Evolutionary conservation across 2,329 filamentous ascomycete species (phyloP).

Genomic region (Trichoderma brevicompactum): DNA sequence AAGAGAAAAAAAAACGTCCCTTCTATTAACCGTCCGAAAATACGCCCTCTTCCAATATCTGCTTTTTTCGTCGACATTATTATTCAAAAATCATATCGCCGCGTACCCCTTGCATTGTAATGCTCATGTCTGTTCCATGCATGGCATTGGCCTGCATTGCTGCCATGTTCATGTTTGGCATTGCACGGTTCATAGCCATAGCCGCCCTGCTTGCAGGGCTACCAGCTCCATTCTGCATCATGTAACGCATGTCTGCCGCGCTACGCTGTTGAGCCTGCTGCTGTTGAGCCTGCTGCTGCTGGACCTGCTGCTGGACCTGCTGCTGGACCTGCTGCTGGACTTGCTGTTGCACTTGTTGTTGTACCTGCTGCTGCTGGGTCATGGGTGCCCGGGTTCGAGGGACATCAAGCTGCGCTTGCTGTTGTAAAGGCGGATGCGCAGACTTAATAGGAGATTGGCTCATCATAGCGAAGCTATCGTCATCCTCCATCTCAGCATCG

Average conservation of each 20-base stretch:
- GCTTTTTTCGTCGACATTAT: constrained; percentile 27
- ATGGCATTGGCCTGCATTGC: constrained; percentile 47
- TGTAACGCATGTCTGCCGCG: constrained; percentile 46
- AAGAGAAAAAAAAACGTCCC: constrained; percentile 2
- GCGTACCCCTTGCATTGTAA: constrained; percentile 52
- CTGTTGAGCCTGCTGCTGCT: constrained; percentile 28
- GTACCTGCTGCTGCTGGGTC: constrained; percentile 38
- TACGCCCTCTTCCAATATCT: constrained; percentile 9
- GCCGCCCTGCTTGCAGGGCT: constrained; percentile 44
- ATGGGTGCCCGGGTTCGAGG: constrained; percentile 47
- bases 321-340: constrained; percentile 35
- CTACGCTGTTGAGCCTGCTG: constrained; percentile 31
- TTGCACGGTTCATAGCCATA: constrained; percentile 50
- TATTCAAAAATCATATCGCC: constrained; percentile 59
- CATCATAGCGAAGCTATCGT: constrained; percentile 59
- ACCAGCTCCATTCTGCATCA: constrained; percentile 48
- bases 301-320: constrained; percentile 35
- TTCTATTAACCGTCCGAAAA: constrained; percentile 19
- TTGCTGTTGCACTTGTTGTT: constrained; percentile 27
- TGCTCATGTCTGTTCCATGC: constrained; percentile 50
- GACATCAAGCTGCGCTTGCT: constrained; percentile 50
- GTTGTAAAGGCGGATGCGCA: constrained; percentile 44
- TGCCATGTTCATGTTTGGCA: constrained; percentile 52
- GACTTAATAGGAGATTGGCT: constrained; percentile 45
- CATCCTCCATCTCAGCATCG: constrained; percentile 61